Conservation (phyloP, 805 yeast genomes). For the Saccharomycopsis fodiens region DNA sequence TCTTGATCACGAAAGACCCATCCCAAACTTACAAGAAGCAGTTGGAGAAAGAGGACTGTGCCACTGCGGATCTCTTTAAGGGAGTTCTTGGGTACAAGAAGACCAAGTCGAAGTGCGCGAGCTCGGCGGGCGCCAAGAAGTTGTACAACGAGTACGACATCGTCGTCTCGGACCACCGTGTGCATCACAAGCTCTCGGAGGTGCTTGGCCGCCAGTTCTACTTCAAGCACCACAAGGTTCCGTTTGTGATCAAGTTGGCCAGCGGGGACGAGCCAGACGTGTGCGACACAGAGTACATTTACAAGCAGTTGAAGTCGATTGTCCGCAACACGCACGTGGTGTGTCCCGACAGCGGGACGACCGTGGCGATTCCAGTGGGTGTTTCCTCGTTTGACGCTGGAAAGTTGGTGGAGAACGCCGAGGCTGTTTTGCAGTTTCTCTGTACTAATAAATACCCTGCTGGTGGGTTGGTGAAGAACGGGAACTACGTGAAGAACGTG, state of each 20-base stretch:
- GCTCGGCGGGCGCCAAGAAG: conserved; percentile 38
- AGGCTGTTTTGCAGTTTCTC: conserved; percentile 43
- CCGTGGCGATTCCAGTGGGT: conserved; percentile 56
- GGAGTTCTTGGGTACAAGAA: conserved; percentile 55
- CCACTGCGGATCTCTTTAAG: conserved; percentile 55
- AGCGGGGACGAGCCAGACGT: conserved; percentile 22
- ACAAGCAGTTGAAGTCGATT: conserved; percentile 57
- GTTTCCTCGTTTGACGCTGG: conserved; percentile 36
- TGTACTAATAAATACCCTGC: conserved; percentile 40
- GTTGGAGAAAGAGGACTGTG: conserved; percentile 39
- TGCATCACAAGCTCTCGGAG: conserved; percentile 51
- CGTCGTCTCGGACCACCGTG: conserved; percentile 61
- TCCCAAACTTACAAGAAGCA: conserved; percentile 46
- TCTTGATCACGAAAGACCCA: conserved; percentile 71
- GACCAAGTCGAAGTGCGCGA: conserved; percentile 38
- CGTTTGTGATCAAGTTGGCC: conserved; percentile 56
- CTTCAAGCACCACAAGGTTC: conserved; percentile 56
- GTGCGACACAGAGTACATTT: conserved; percentile 59
- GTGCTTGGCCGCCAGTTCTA: conserved; percentile 56
- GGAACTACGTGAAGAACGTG: conserved; percentile 7
- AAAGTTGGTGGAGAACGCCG: conserved; percentile 44
- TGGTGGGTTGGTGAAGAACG: conserved; percentile 36
- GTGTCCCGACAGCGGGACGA: conserved; percentile 50
- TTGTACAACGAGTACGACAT: conserved; percentile 57
- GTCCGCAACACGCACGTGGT: conserved; percentile 55